Evolutionary conservation across 2,329 filamentous ascomycete genomes (phyloP), one percentile per base, ranked within the genome.

Genomic region (Venturia oleaginea): DNA sequence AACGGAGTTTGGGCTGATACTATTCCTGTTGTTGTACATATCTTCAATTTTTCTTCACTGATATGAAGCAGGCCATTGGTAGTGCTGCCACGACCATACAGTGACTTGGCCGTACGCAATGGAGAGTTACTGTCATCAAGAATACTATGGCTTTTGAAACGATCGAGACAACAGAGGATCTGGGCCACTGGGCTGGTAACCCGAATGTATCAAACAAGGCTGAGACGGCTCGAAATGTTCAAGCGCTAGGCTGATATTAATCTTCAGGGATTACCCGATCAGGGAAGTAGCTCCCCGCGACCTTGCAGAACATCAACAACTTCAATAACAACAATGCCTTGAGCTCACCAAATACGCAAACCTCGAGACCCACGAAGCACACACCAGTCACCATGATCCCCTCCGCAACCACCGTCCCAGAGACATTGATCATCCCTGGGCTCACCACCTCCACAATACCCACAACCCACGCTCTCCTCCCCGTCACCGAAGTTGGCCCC

Each of bases 401-500:
- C 38, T 40, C 38, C 38, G 4, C 11, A 51, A 10, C 22, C 11
- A 51, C n/a, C 11, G 15, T 5, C 13, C 40, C 5, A n/a, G 2
- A 43, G n/a, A 17, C 40, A 17, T 17, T 6, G 6, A 17, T 43
- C 40, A n/a, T 43, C 40, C 40, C 40, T 19, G 11, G n/a, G 40
- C 6, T 17, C 17, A 17, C 22, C 24, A 27, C 24, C 4, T 19
- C n/a, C 30, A 64, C n/a, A 32, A 30, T 65, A 48, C 15, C 19
- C 1, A 65, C 64, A 19, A 30, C 48, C 13, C 62, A 66, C 57
- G 72, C 71, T 54, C 64, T 68, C 15, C 70, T 71, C 57, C 65
- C 66, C 63, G 64, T 72, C 65, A 70, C 69, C 1, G 65, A 55
- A 32, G 67, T 69, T 51, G 69, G 67, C 27, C 46, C 46, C 0